phyloP scores from a whole-genome alignment of 2,329 filamentous ascomycete species.

The Arthrobotrys pseudoclavata region DNA sequence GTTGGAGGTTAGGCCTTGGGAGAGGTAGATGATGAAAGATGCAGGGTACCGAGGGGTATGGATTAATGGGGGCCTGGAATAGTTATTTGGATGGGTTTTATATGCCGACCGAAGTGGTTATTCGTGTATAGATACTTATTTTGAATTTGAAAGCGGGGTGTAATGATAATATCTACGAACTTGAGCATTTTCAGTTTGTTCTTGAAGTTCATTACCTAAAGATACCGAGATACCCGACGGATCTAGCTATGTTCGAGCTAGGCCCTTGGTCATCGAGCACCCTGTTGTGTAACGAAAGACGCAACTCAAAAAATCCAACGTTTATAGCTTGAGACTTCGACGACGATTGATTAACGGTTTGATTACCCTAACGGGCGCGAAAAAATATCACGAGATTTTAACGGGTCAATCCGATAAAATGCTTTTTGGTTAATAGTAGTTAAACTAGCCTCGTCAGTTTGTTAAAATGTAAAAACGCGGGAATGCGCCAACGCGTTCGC shows the following conservation, averaged over 20 bases:
- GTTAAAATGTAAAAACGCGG: background rate
- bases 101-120: slow-evolving; percentile 10
- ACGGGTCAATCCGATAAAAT: too few relatives aligned
- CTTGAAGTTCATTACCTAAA: background rate
- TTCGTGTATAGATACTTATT: slow-evolving; percentile 54
- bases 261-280: too few relatives aligned
- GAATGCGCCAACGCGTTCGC: slow-evolving; percentile 14
- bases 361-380: too few relatives aligned
- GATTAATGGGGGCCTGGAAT: background rate
- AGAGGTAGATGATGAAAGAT: too few relatives aligned
- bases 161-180: slow-evolving; percentile 50
- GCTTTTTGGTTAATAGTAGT: too few relatives aligned
- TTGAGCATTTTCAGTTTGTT: slow-evolving; percentile 10
- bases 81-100: slow-evolving; percentile 8
- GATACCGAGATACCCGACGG: too few relatives aligned
- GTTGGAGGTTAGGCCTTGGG: slow-evolving; percentile 52
- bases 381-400: too few relatives aligned
- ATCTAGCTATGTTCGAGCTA: too few relatives aligned
- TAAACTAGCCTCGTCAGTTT: background rate
- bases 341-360: background rate
- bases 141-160: slow-evolving; percentile 18
- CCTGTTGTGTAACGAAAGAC: background rate
- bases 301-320: slow-evolving; percentile 8
- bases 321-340: background rate
- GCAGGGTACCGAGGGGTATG: too few relatives aligned